Evolutionary conservation across 495 filamentous ascomycete species (phyloP), one percentile per base, ranked within the genome.

Genomic region (Aspergillus bertholletiae): DNA sequence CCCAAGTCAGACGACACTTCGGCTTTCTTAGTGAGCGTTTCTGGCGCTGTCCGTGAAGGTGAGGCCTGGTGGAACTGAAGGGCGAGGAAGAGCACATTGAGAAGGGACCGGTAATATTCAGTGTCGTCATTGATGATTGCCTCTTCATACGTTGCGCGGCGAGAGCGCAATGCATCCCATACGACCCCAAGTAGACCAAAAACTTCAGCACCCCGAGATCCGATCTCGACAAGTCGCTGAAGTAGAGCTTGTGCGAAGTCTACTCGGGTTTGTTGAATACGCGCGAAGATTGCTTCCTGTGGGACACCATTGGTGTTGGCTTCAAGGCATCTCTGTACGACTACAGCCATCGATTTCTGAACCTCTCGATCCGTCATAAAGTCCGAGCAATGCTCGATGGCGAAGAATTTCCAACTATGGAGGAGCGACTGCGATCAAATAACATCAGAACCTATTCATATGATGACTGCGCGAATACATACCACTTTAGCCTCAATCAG

Each of bases 401-500:
- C 84, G 12, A 99, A 83, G 46, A 88, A 84, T 67, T 90, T 92
- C 94, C 94, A 99, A 55, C 89, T 87, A 55, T 88, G 80, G 48
- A 96, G 84, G 30, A 99, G 83, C 51, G 78, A 77, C 87, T 92
- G 53, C 15, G 57, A 30, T 41, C 41, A 30, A 27, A 30, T 24
- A 41, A 1, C 12, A 11, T 41, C 35, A 57, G 60, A 47, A 6
- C 15, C 43, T 43, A 22, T 45, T 35, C 41, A 40, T n/a, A 41
- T 15, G 15, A 13, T 24, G 0, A 15, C 17, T 9, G 3, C 21
- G 7, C 0, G 21, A 15, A 3, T 55, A 82, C 89, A 74, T 81
- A 92, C 87, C 56, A 94, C 83, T 74, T 97, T 90, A 32, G 93
- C 86, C 64, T 97, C 91, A 41, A 97, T 89, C 15, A 96, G 74